These are phyloP conservation scores for Lactifluus pinguis DNA, from an alignment of 768 basidiomycete genomes.

Conservation along the genomic window DNA sequence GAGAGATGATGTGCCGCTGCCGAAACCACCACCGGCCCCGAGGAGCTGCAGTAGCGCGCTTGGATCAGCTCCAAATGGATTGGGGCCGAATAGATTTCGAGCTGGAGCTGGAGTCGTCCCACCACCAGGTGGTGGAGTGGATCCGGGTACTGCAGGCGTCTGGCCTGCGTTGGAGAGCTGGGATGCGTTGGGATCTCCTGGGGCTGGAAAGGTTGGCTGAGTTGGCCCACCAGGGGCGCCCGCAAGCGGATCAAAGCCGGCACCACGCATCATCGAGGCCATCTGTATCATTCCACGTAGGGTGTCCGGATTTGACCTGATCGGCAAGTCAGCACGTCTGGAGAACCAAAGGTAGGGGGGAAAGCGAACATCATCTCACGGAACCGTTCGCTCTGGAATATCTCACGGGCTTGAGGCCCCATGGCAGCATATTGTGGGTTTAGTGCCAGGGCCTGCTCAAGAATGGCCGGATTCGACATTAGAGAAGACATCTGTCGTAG, in stretches of 20 bases:
- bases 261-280: constrained; percentile 44
- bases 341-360: neutral
- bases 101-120: constrained; percentile 13
- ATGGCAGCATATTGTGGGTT: constrained; percentile 71
- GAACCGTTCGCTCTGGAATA: constrained; percentile 71
- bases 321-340: neutral
- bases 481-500: constrained; percentile 79
- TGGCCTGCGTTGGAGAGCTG: constrained; percentile 20
- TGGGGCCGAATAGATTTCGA: constrained; percentile 15
- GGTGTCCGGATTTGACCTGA: constrained; percentile 65
- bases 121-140: constrained; percentile 21
- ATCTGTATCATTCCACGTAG: constrained; percentile 72
- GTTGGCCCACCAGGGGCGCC: constrained; percentile 16
- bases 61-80: constrained; percentile 28
- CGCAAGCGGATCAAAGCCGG: constrained; percentile 27
- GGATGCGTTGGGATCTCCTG: constrained; percentile 41
- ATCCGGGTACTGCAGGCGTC: constrained; percentile 14
- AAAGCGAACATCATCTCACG: constrained; percentile 59
- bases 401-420: constrained; percentile 71
- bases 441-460: constrained; percentile 77
- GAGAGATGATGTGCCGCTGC: constrained; percentile 20
- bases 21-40: constrained; percentile 15
- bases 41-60: constrained; percentile 37
- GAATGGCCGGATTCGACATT: constrained; percentile 81
- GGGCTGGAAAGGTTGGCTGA: constrained; percentile 45